Conservation (phyloP, 768 basidiomycete genomes). For the Daedaleopsis nitida region DNA sequence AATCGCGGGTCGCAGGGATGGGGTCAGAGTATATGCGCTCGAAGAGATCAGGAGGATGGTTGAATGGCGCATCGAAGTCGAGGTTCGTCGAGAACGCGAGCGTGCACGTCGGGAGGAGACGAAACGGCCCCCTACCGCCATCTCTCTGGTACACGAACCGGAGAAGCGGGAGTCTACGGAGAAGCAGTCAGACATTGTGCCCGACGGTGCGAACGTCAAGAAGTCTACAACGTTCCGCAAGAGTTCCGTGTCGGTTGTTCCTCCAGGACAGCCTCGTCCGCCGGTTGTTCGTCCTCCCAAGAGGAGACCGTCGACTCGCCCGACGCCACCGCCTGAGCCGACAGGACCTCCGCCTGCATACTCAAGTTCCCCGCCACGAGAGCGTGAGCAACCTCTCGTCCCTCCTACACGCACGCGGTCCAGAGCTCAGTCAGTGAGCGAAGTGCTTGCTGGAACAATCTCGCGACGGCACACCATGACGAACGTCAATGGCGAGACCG, state of each 20-base stretch:
- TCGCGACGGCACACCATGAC: conserved; percentile 36
- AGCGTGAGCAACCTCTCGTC: conserved; percentile 40
- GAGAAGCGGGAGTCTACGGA: conserved; percentile 48
- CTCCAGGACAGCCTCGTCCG: conserved; percentile 21
- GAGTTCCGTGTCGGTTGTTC: conserved; percentile 25
- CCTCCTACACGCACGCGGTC: conserved; percentile 47
- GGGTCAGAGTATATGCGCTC: conserved; percentile 85
- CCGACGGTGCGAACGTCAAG: conserved; percentile 13
- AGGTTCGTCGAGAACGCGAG: conserved; percentile 74
- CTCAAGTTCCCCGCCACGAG: conserved; percentile 32
- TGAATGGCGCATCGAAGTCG: conserved; percentile 86
- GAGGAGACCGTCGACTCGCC: conserved; percentile 17
- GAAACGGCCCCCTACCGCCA: conserved; percentile 44
- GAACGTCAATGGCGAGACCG: conserved; percentile 32
- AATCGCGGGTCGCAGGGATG: conserved; percentile 83
- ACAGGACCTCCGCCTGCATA: conserved; percentile 74
- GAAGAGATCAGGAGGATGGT: conserved; percentile 86
- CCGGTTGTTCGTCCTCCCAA: conserved; percentile 14
- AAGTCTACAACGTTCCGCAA: conserved; percentile 22
- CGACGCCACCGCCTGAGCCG: conserved; percentile 16
- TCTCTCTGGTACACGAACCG: conserved; percentile 46
- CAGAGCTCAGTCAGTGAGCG: conserved; percentile 56
- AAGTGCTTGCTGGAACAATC: conserved; percentile 56
- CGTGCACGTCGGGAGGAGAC: conserved; percentile 66
- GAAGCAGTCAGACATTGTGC: conserved; percentile 11